These are phyloP conservation scores for Collybia nuda DNA, from an alignment of 768 basidiomycete species.

Conservation along the genomic window DNA sequence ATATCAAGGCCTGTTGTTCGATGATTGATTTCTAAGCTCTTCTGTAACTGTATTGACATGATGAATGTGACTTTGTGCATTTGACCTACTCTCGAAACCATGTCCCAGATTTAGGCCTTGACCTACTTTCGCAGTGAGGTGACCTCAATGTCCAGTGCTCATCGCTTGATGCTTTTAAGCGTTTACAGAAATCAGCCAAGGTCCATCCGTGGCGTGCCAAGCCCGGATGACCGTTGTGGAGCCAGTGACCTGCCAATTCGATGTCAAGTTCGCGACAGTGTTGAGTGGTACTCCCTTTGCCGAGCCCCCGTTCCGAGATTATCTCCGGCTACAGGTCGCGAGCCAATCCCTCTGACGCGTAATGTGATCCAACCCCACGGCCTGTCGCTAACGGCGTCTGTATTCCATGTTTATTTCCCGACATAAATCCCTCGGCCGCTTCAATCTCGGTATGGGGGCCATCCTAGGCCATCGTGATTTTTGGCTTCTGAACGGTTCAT, in stretches of 20 bases:
- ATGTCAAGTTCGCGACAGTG: background rate
- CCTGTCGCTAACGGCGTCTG: background rate
- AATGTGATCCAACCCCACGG: background rate
- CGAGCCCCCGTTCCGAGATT: background rate
- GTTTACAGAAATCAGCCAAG: too few relatives aligned
- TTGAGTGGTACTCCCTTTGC: background rate
- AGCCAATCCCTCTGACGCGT: background rate
- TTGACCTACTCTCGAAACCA: background rate
- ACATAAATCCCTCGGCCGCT: conserved; percentile 10
- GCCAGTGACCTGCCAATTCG: too few relatives aligned
- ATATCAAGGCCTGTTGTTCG: too few relatives aligned
- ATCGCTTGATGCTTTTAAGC: too few relatives aligned
- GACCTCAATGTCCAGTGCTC: too few relatives aligned
- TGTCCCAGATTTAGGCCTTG: too few relatives aligned
- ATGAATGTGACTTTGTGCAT: background rate
- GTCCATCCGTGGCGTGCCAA: too few relatives aligned
- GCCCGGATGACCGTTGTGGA: too few relatives aligned
- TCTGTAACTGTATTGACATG: conserved; percentile 10
- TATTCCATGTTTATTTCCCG: conserved; percentile 2
- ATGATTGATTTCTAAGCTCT: too few relatives aligned
- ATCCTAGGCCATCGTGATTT: background rate
- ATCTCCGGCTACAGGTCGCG: background rate
- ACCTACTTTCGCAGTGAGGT: too few relatives aligned
- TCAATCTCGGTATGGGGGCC: conserved; percentile 1
- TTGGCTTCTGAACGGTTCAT: background rate